A percentile compares a stretch with the other conserved stretches of the same genome.
These are phyloP conservation scores for Corylus heterophylla DNA, from an alignment of 306 rosid species.

Conservation along the genomic window DNA sequence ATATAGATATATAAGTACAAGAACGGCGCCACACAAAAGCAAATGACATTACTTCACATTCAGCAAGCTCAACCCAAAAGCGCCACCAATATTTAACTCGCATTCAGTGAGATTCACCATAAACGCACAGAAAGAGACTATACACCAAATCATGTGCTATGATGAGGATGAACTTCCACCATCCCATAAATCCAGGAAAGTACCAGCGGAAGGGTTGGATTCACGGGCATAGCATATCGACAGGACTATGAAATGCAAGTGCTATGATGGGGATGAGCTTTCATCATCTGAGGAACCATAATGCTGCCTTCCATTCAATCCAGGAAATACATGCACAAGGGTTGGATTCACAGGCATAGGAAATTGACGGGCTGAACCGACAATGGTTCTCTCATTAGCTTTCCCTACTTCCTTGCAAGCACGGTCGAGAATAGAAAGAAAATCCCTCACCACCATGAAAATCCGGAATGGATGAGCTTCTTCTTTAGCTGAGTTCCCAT, in stretches of 20 bases:
- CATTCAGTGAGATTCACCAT: neutral
- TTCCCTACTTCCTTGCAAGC: constrained; percentile 88
- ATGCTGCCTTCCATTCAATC: constrained; percentile 42
- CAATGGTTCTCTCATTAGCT: constrained; percentile 70
- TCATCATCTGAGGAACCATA: constrained; percentile 55
- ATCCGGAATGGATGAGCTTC: constrained; percentile 86
- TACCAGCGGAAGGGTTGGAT: constrained; percentile 32
- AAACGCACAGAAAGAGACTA: neutral
- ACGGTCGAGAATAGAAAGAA: constrained; percentile 67
- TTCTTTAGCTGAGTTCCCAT: constrained; percentile 82
- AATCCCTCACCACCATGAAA: constrained; percentile 79
- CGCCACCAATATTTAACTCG: neutral
- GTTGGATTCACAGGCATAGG: constrained; percentile 38
- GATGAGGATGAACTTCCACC: constrained; percentile 39
- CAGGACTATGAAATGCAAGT: constrained; percentile 20
- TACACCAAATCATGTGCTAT: neutral
- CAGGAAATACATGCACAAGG: constrained; percentile 46
- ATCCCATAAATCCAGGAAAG: constrained; percentile 54
- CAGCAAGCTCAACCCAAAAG: constrained; percentile 7
- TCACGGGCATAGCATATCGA: constrained; percentile 43
- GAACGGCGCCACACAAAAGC: neutral
- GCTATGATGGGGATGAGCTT: constrained; percentile 33
- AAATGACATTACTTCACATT: neutral
- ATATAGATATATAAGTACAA: constrained; percentile 7
- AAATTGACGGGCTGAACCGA: constrained; percentile 55